Conservation (phyloP, 495 filamentous ascomycete genomes). For the Corynascus novoguineensis region DNA sequence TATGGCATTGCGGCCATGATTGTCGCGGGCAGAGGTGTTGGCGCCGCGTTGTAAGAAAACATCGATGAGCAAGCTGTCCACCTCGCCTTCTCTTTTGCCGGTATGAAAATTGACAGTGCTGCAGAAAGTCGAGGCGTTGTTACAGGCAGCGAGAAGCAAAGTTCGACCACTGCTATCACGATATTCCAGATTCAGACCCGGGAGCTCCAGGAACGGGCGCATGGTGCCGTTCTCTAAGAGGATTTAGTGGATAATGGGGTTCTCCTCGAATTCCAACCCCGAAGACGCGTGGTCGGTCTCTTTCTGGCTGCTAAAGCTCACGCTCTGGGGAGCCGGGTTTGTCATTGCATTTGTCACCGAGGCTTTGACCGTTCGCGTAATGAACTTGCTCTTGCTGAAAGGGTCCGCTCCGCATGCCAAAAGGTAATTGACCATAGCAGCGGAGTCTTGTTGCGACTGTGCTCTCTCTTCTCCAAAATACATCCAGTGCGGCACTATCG, state of each 20-base stretch:
- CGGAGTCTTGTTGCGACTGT: neutral
- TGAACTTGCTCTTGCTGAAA: neutral
- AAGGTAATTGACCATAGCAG: conserved; percentile 29
- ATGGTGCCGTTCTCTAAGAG: conserved; percentile 4
- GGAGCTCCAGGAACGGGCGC: conserved; percentile 15
- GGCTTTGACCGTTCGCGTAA: neutral
- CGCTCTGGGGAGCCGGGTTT: too few species aligned
- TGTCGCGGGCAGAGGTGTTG: conserved; percentile 9
- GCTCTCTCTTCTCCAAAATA: neutral
- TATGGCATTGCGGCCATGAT: conserved; percentile 14
- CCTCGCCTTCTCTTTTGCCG: neutral
- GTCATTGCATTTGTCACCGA: neutral
- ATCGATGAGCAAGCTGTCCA: neutral
- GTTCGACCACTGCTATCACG: conserved; percentile 17
- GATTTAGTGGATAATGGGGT: conserved; percentile 19
- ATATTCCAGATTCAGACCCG: conserved; percentile 14
- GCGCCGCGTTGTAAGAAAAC: conserved; percentile 16
- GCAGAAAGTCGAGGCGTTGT: neutral
- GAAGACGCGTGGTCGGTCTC: neutral
- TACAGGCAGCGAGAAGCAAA: conserved; percentile 17
- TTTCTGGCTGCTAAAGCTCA: neutral
- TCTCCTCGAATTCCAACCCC: neutral
- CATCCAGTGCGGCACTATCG: neutral
- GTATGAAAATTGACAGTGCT: neutral
- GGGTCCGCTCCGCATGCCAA: conserved; percentile 25